Base-by-base conservation (phyloP, 371 early-diverging fungal species). In the Rhizomucor miehei region DNA sequence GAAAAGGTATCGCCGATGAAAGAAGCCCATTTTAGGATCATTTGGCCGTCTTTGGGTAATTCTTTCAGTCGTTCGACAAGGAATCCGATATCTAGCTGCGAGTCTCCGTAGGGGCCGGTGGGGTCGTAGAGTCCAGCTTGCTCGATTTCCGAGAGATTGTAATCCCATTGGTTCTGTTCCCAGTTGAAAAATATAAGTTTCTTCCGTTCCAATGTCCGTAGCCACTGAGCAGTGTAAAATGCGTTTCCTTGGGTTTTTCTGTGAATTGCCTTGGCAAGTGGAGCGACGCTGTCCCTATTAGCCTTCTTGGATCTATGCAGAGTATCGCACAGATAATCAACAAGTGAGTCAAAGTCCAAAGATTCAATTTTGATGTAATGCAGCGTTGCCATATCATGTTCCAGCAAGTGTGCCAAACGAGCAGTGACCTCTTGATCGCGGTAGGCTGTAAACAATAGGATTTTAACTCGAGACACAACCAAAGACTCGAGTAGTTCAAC, bases 101-200 rank as follows among this genome's bases (percentile, higher is more conserved):
- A 55, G 34, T 66, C 62, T n/a, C 43, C 50, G 4, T 56, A 48
- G 0, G 45, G 45, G 1, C 49, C 65, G 4, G 60, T 63, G 8
- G 41, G 36, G 19, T 58, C 34, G 23, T 57, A 45, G 9, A 68
- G 54, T 16, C 51, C 54, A 36, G 56, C 50, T 13, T 56, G 49
- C 21, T 73, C 62, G 11, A 76, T 66, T 23, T 67, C 73, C 12
- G 44, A 16, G 4, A 73, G 19, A 23, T 71, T 70, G 50, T 66
- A 76, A 16, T 67, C 69, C 77, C 77, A 76, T 52, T 67, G 55
- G 29, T 76, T 76, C 23, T 68, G 62, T 19, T 70, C 68, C 77
- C 77, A 76, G 48, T 76, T 63, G 52, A 72, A 76, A 43, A 68
- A 76, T 13, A 76, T 76, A 3, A 73, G 48, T 37, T 65, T 68